These are phyloP conservation scores for Psilocybe azurescens DNA, from an alignment of 768 basidiomycete genomes.

Conservation along the genomic window DNA sequence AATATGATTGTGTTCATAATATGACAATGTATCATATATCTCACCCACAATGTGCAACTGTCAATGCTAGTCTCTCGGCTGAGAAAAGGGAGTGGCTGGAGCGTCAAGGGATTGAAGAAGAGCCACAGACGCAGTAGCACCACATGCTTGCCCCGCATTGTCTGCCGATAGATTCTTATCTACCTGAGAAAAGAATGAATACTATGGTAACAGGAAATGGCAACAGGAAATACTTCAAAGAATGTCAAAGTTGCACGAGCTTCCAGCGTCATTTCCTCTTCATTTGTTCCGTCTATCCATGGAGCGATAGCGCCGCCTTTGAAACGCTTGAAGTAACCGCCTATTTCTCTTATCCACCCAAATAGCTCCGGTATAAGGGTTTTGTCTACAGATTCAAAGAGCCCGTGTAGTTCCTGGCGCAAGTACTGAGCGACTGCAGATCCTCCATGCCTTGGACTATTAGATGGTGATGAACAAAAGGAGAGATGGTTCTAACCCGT, in stretches of 20 bases:
- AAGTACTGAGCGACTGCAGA: constrained; percentile 88
- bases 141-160: constrained; percentile 73
- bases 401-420: constrained; percentile 82
- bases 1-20: constrained; percentile 8
- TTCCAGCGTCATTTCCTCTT: constrained; percentile 69
- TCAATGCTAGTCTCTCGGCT: constrained; percentile 75
- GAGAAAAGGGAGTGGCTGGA: constrained; percentile 85
- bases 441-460: constrained; percentile 77
- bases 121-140: constrained; percentile 90
- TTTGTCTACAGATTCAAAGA: constrained; percentile 82
- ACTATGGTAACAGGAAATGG: constrained; percentile 2
- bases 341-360: constrained; percentile 76
- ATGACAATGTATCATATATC: not conserved
- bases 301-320: constrained; percentile 78
- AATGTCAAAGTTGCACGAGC: constrained; percentile 88
- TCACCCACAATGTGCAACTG: constrained; percentile 94
- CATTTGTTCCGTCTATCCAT: constrained; percentile 54
- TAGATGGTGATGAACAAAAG: constrained; percentile 7
- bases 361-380: constrained; percentile 75
- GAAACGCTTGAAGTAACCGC: constrained; percentile 93
- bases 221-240: constrained; percentile 64
- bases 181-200: constrained; percentile 47
- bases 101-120: constrained; percentile 90
- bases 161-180: constrained; percentile 77
- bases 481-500: constrained; percentile 63